Conservation (phyloP, 2,329 filamentous ascomycete genomes). For the Xenoacremonium recifei region DNA sequence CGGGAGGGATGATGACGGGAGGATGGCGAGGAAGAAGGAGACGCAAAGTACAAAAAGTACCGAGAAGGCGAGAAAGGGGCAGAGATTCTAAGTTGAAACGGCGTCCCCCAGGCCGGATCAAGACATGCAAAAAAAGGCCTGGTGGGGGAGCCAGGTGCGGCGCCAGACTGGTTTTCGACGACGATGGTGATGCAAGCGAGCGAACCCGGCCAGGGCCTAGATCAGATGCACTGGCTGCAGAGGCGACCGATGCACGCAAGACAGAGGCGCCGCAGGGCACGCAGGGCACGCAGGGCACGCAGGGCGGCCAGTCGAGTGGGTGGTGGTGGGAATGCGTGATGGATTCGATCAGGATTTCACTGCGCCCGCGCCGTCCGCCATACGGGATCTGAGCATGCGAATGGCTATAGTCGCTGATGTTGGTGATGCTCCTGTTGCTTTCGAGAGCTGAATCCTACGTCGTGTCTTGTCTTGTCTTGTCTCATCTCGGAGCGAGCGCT, state of each 20-base stretch:
- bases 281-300: slow-evolving; percentile 10
- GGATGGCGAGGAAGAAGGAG: slow-evolving; percentile 5
- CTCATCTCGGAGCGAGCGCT: no score
- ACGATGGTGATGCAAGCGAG: slow-evolving; percentile 28
- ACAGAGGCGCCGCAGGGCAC: slow-evolving; percentile 1
- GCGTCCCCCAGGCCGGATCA: slow-evolving; percentile 22
- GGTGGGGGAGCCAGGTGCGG: slow-evolving; percentile 18
- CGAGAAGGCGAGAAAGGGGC: slow-evolving; percentile 17
- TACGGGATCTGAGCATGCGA: no score
- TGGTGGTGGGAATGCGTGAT: no score
- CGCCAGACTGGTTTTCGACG: not conserved
- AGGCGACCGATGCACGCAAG: slow-evolving; percentile 1
- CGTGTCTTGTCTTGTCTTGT: no score
- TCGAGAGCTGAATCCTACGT: no score
- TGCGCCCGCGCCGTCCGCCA: no score
- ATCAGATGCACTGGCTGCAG: slow-evolving; percentile 24
- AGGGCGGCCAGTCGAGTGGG: no score
- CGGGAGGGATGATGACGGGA: slow-evolving; percentile 16
- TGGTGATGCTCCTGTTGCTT: no score
- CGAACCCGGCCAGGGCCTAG: slow-evolving; percentile 29
- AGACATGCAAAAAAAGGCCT: slow-evolving; percentile 24
- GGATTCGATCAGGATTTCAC: no score
- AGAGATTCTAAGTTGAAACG: slow-evolving; percentile 17
- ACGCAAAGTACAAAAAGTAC: slow-evolving; percentile 8
- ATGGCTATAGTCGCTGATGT: no score